Base-by-base conservation (phyloP, 148 eudicot species). In the Pharnaceum exiguum region DNA sequence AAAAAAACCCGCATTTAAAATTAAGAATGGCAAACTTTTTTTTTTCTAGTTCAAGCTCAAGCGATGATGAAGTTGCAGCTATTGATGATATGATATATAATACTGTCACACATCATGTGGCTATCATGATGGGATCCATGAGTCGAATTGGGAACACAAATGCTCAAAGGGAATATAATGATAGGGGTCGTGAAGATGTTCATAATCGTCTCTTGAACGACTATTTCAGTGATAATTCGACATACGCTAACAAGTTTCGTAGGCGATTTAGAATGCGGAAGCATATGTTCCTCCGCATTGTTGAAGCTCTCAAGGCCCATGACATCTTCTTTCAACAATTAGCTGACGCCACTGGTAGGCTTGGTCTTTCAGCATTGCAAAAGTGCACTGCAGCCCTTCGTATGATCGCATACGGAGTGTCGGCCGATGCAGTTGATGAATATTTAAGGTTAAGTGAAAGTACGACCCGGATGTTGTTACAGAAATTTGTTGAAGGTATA, bases 401-500 rank as follows among this genome's bases (percentile, higher is more conserved):
- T 22, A 52, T 52, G 57, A 24, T 52, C 31, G 57, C 57, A 6
- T 52, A 52, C 11, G 39, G 9, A 4, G 21, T 26, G 10, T 30
- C 57, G 42, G n/a, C 57, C 21, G 57, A 52, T 52, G 23, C 25
- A 33, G 24, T 8, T 31, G 57, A 31, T 19, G 57, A 52, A 25
- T 52, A 52, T 26, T 2, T 52, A 7, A 52, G 33, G 12, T 17
- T 52, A 2, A 40, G 13, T 52, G 57, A 52, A 8, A 6, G 24
- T 16, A 52, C 40, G 6, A 18, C 43, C 33, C 33, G 44, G 23
- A 10, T 33, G 17, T 35, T 42, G 1, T 19, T 54, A 4, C 5
- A 3, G 6, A 26, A 54, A 9, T 54, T 54, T 22, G 59, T 54
- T 1, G 22, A 5, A 33, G 43, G 44, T 2, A 28, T 54, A 33